Evolutionary conservation across 768 basidiomycete genomes (phyloP), one percentile per base, ranked within the genome.

Genomic region (Auricularia sp.): DNA sequence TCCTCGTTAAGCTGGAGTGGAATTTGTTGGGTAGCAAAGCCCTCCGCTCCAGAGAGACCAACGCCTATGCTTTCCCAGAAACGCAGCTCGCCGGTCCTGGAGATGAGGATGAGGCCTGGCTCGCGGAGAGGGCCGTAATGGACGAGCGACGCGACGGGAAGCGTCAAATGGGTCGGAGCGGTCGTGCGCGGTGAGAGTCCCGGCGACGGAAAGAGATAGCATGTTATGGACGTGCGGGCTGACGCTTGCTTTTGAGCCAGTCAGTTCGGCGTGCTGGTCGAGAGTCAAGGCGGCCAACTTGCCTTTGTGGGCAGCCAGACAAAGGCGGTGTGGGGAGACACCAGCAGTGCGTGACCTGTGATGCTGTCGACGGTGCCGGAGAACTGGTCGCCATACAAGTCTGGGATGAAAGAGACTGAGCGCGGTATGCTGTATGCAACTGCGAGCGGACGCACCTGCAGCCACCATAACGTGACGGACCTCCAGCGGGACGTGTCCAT

Each of bases 31-130:
- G 81, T 80, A 10, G 80, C 79, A 70, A 80, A 88, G 66, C 85
- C 84, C 44, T 89, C 83, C 8, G 89, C 90, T 13, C 91, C 90
- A 2, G 91, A 89, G 14, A 93, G 82, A 16, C 90, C 90, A 65
- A 88, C 89, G 3, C 87, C 87, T 54, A 95, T 88, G 66, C 86
- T 88, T 64, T 94, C 88, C 94, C 94, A 98, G 73, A 92, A 90
- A 44, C 90, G 84, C 64, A 92, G 76, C 67, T 85, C 79, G 3
- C 94, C 94, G 0, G 81, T 76, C 5, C 82, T 76, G 7, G 89
- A 88, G 62, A 91, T 76, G 62, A 95, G 82, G 54, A 97, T 85
- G 45, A 96, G 83, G 33, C 94, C 94, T 3, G 94, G 94, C 76
- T 98, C 94, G 51, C 90, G 84, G 13, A 83, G 80, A 3, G 80